Percentiles rank a stretch among this genome's conserved stretches.
phyloP scores from a whole-genome alignment of 139 green algal genomes.

The Ettlia oleoabundans region DNA sequence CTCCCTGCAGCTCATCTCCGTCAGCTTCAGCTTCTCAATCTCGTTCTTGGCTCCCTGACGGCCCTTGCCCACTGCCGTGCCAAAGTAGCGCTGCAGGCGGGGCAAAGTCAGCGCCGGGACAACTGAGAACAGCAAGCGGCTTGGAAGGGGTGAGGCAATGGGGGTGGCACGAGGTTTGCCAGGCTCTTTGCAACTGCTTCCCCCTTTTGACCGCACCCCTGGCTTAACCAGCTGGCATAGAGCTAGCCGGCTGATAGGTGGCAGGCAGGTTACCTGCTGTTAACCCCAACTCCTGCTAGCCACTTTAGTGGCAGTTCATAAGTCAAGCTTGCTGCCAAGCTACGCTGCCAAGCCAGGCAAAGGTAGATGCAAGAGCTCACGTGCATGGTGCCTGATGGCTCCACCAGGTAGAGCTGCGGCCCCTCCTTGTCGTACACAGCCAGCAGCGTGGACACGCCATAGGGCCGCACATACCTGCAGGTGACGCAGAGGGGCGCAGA shows the following conservation, averaged over 20 bases:
- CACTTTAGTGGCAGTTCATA: too few species aligned
- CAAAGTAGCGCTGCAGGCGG: conserved; percentile 90
- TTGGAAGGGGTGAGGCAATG: neutral
- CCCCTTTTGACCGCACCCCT: too few species aligned
- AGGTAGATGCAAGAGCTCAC: neutral
- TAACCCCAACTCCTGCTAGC: too few species aligned
- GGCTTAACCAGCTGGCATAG: too few species aligned
- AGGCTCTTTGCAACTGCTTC: too few species aligned
- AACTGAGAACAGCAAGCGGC: neutral
- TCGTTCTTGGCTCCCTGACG: conserved; percentile 96
- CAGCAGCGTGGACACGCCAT: conserved; percentile 81
- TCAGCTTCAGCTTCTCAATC: conserved; percentile 98
- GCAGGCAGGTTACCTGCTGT: too few species aligned
- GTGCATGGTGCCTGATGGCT: conserved; percentile 81
- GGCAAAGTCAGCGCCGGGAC: too few species aligned
- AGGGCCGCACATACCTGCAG: conserved; percentile 66
- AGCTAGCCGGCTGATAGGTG: too few species aligned
- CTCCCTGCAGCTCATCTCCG: conserved; percentile 87
- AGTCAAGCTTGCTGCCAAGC: too few species aligned
- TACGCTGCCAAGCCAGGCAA: too few species aligned
- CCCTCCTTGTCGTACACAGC: conserved; percentile 84
- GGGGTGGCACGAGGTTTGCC: too few species aligned
- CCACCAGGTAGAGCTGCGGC: conserved; percentile 91
- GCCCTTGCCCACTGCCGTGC: conserved; percentile 95
- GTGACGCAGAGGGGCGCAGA: neutral